phyloP scores from a whole-genome alignment of 2,329 filamentous ascomycete genomes.

The Sclerotinia nivalis region DNA sequence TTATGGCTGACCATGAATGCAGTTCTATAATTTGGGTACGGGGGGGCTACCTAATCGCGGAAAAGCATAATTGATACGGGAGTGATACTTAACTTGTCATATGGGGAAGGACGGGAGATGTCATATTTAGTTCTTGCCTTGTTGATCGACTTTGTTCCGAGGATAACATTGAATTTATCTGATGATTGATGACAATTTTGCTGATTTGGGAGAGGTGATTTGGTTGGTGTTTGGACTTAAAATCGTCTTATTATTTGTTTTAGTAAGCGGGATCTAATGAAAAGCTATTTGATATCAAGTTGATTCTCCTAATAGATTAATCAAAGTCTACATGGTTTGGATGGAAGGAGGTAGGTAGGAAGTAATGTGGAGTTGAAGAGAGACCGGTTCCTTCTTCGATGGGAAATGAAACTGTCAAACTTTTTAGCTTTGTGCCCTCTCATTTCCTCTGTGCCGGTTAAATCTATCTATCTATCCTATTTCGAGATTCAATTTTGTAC shows the following conservation, averaged over 20 bases:
- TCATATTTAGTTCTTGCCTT: neutral
- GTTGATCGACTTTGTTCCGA: neutral
- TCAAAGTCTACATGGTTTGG: no score
- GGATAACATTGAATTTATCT: neutral
- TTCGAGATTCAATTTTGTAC: neutral
- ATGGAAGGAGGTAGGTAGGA: no score
- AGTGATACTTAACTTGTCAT: neutral
- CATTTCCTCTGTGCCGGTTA: neutral
- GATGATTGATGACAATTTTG: neutral
- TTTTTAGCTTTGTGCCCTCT: no score
- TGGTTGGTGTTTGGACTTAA: neutral
- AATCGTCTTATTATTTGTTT: neutral
- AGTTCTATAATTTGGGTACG: slow-evolving; percentile 19
- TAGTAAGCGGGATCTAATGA: neutral
- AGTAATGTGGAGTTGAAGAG: no score
- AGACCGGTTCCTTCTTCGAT: no score
- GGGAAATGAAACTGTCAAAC: no score
- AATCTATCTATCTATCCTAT: neutral
- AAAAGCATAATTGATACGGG: neutral
- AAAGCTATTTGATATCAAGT: neutral
- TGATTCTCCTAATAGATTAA: no score
- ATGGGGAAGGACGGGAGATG: neutral
- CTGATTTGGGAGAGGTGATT: neutral
- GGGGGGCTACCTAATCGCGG: neutral
- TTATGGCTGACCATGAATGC: neutral